Evolutionary conservation across 192 early-diverging fungal species (phyloP), one percentile per base, ranked within the genome.

Genomic region (Chytriomyces confervae): DNA sequence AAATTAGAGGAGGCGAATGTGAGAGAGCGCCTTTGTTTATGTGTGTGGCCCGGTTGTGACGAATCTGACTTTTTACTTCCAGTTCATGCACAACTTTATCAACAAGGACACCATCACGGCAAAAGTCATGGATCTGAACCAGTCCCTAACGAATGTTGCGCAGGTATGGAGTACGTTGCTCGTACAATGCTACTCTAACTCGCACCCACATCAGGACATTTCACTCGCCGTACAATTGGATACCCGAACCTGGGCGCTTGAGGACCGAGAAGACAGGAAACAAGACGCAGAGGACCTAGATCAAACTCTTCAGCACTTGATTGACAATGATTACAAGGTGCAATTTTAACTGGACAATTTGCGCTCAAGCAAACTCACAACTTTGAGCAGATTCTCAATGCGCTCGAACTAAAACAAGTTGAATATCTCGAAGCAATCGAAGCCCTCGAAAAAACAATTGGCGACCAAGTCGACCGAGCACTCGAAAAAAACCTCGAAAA

Each of bases 251-350:
- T 81, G 80, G 80, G 61, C 53, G 5, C 48, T 72, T 20, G 79
- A 83, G 51, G 81, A 83, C 50, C 13, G 24, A 6, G 66, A 78
- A 29, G 81, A 83, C 46, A 18, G 80, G 36, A 64, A 62, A 24
- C 48, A 62, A 16, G 81, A 83, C 49, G 36, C 50, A 11, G 57
- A 64, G 44, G 81, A 80, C 10, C 43, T 80, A 73, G 75, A 81
- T 57, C 23, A 23, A 18, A 77, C 68, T 45, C 49, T 81, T 8
- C 79, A 82, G 67, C 72, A 79, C 46, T 65, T 81, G 46, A 49
- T 80, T 0, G 79, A 80, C 62, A 75, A 83, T 62, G 81, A 83
- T 49, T 80, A 76, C 69, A 81, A 79, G 73, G 73, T 75, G 47
- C 18, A 2, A 23, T 61, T 27, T 45, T 46, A 11, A 23, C 48